Conservation (phyloP, 805 yeast genomes). For the Ogataea polymorpha region DNA sequence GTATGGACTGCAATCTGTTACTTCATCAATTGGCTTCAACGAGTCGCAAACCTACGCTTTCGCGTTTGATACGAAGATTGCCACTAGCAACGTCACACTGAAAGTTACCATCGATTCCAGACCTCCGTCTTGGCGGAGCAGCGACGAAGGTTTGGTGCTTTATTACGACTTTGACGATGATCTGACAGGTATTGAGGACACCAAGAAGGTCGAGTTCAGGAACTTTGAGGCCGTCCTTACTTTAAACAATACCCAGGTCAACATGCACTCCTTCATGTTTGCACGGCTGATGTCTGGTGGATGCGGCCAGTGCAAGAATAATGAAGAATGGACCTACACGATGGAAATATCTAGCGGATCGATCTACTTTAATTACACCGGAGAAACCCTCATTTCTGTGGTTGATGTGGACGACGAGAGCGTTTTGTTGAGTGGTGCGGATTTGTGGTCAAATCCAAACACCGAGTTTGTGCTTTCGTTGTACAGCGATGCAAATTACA, state of each 20-base stretch:
- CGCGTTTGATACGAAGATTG: conserved; percentile 1
- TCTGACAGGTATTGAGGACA: conserved; percentile 2
- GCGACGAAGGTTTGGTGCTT: conserved; percentile 3
- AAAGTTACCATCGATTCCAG: background rate
- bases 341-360: conserved; percentile 62
- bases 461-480: conserved; percentile 7
- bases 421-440: conserved; percentile 44
- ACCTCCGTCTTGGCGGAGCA: conserved; percentile 7
- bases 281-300: conserved; percentile 22
- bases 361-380: conserved; percentile 67
- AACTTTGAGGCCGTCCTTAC: conserved; percentile 1
- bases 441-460: conserved; percentile 1
- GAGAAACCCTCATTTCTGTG: conserved; percentile 48
- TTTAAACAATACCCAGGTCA: background rate
- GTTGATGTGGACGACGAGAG: conserved; percentile 69
- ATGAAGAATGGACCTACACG: conserved; percentile 53
- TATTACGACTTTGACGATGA: conserved; percentile 9
- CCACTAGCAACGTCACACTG: conserved; percentile 3
- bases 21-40: conserved; percentile 12
- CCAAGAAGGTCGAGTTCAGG: background rate
- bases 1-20: conserved; percentile 1
- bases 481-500: conserved; percentile 38
- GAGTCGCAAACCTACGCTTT: conserved; percentile 13
- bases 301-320: conserved; percentile 19
- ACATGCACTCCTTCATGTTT: conserved; percentile 2